Percentiles rank a stretch among this genome's conserved stretches.
These are phyloP conservation scores for Pholiota microspora DNA, from an alignment of 768 basidiomycete genomes.

Conservation along the genomic window DNA sequence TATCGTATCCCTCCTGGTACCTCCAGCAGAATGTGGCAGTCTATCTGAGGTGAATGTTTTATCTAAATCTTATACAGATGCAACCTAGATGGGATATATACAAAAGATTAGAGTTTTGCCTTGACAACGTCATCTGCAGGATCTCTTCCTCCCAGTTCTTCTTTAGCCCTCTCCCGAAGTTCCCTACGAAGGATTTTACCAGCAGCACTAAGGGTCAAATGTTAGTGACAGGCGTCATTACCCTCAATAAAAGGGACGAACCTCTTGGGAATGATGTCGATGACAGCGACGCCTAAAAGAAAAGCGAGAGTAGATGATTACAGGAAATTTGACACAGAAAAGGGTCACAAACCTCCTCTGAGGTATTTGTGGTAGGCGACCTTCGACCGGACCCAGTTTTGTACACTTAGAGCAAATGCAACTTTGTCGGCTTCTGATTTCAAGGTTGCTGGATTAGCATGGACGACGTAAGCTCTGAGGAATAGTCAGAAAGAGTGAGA, in stretches of 20 bases:
- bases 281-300: conserved; percentile 56
- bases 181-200: conserved; percentile 87
- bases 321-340: not conserved
- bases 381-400: conserved; percentile 63
- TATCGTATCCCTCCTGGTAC: no score
- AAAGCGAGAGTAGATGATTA: conserved; percentile 18
- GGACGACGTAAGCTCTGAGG: conserved; percentile 63
- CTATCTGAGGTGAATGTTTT: no score
- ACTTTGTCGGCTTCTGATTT: conserved; percentile 33
- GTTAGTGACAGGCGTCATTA: not conserved
- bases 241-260: conserved; percentile 21
- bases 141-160: conserved; percentile 45
- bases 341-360: conserved; percentile 52
- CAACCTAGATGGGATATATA: not conserved
- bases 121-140: conserved; percentile 29
- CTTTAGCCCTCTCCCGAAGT: conserved; percentile 64
- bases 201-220: conserved; percentile 52
- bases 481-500: not conserved
- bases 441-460: conserved; percentile 35
- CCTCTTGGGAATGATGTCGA: conserved; percentile 72
- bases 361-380: conserved; percentile 77
- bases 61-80: conserved; percentile 2
- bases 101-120: conserved; percentile 29
- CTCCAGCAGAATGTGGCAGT: no score
- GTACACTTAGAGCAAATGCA: conserved; percentile 50